Evolutionary conservation across 495 filamentous ascomycete genomes (phyloP).

Genomic region (Letharia columbiana): DNA sequence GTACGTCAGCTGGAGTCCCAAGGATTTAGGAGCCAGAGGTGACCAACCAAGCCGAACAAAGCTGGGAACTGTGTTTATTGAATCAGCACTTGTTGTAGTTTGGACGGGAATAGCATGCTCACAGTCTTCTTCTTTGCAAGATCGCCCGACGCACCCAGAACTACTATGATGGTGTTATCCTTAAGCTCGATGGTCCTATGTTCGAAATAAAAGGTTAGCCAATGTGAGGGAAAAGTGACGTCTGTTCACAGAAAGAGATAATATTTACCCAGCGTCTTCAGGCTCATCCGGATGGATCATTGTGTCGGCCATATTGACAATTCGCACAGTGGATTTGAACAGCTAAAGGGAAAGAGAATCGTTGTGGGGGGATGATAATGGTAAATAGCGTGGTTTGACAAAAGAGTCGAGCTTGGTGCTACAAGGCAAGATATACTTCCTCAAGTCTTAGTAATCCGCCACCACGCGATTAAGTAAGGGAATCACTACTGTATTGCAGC

Average conservation of each 20-base stretch:
- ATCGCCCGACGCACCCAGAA: slow-evolving; percentile 95
- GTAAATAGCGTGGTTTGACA: neutral
- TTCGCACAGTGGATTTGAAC: neutral
- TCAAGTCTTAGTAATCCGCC: neutral
- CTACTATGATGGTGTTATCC: slow-evolving; percentile 95
- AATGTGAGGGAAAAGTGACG: slow-evolving; percentile 3
- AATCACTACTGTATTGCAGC: too few species aligned
- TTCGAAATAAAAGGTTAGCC: slow-evolving; percentile 24
- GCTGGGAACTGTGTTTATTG: slow-evolving; percentile 69
- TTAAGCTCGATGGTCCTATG: slow-evolving; percentile 82
- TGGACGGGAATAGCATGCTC: slow-evolving; percentile 5
- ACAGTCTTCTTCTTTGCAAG: slow-evolving; percentile 99
- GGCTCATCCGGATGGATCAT: slow-evolving; percentile 54
- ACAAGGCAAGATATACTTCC: neutral
- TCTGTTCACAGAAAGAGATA: slow-evolving; percentile 12
- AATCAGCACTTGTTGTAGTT: slow-evolving; percentile 25
- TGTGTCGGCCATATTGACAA: slow-evolving; percentile 48
- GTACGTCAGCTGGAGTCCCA: slow-evolving; percentile 25
- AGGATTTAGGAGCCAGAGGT: slow-evolving; percentile 1
- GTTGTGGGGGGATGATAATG: neutral
- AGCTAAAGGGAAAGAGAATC: neutral
- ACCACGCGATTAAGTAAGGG: neutral
- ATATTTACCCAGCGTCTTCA: slow-evolving; percentile 57
- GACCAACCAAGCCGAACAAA: slow-evolving; percentile 90
- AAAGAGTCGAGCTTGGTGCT: neutral